phyloP scores from a whole-genome alignment of 306 rosid species.

The Senna tora region DNA sequence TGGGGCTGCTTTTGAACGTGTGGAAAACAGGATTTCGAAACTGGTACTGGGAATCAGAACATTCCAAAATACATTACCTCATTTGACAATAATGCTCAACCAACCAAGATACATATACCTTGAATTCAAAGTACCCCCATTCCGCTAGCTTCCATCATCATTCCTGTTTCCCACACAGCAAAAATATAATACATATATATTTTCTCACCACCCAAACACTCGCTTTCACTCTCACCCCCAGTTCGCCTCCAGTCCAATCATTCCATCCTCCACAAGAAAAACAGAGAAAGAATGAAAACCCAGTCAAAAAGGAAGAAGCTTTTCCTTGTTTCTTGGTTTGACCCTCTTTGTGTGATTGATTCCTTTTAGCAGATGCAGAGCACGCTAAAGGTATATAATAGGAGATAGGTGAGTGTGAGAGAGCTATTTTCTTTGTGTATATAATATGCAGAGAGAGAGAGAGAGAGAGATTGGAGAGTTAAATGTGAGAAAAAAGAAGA shows the following conservation, averaged over 20 bases:
- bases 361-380: conserved; percentile 9
- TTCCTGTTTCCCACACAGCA: conserved; percentile 8
- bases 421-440: too few relatives aligned
- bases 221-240: conserved; percentile 36
- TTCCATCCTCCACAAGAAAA: conserved; percentile 11
- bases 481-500: background rate
- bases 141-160: conserved; percentile 17
- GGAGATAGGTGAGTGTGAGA: too few relatives aligned
- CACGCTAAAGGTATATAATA: conserved; percentile 40
- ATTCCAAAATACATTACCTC: conserved; percentile 41
- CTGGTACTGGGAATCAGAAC: conserved; percentile 21
- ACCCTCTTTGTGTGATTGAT: too few relatives aligned
- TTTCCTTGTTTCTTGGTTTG: background rate
- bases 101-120: conserved; percentile 16
- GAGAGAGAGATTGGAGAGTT: too few relatives aligned
- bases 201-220: conserved; percentile 24
- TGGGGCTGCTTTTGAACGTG: background rate
- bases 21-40: conserved; percentile 15
- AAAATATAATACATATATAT: background rate
- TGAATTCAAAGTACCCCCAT: conserved; percentile 11
- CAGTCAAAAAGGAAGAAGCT: conserved; percentile 37
- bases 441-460: too few relatives aligned
- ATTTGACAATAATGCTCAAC: conserved; percentile 42
- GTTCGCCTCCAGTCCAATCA: conserved; percentile 24
- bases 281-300: conserved; percentile 1